phyloP scores from a whole-genome alignment of 352 stramenopile genomes.

The Pythium pectinolyticum region DNA sequence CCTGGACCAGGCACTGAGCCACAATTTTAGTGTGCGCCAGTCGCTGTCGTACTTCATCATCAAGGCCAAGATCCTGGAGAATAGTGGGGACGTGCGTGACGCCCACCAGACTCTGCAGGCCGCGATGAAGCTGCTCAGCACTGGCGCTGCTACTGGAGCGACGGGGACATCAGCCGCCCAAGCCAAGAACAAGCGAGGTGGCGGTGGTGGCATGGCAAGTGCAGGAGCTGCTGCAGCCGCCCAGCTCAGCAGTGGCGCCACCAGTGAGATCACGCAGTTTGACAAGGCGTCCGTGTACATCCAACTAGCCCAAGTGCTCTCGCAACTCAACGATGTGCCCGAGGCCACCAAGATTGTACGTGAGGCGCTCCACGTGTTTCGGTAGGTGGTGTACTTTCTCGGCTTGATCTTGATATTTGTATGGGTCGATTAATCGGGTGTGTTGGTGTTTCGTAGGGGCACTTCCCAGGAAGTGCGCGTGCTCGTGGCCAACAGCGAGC shows the following conservation, averaged over 20 bases:
- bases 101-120: conserved; percentile 75
- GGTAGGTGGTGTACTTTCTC: conserved; percentile 27
- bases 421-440: background rate
- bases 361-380: conserved; percentile 72
- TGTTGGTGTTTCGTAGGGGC: conserved; percentile 31
- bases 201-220: no score
- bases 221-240: background rate
- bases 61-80: conserved; percentile 83
- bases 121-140: conserved; percentile 69
- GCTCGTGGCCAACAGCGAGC: conserved; percentile 88
- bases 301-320: conserved; percentile 76
- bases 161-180: no score
- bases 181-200: conserved; percentile 20
- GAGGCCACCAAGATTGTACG: conserved; percentile 67
- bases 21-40: conserved; percentile 88
- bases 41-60: conserved; percentile 87
- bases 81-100: conserved; percentile 73
- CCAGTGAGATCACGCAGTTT: conserved; percentile 53
- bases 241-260: background rate
- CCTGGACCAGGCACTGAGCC: conserved; percentile 87
- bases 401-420: conserved; percentile 1
- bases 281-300: conserved; percentile 90
- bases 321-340: conserved; percentile 70
- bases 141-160: background rate
- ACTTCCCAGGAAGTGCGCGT: conserved; percentile 90